Evolutionary conservation across 176 grass and related monocot species (phyloP).

Genomic region (Melocanna baccifera): DNA sequence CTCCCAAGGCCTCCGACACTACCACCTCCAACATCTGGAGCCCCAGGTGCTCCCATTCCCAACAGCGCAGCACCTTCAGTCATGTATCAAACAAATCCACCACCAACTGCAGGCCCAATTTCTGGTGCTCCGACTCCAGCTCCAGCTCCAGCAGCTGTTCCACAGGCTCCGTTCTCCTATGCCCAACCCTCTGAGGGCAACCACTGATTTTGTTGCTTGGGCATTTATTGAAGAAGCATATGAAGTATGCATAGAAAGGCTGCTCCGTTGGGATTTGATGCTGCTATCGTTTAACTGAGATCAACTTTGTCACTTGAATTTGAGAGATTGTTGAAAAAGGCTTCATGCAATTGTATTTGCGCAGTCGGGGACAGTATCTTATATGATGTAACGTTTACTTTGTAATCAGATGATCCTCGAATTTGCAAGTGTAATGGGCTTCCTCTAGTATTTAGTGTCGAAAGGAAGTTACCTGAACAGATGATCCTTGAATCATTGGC

Average conservation of each 20-base stretch:
- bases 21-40: slow-evolving; percentile 52
- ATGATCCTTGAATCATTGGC: too few species aligned
- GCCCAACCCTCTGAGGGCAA: slow-evolving; percentile 42
- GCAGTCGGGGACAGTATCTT: neutral
- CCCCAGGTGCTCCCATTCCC: slow-evolving; percentile 27
- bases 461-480: too few species aligned
- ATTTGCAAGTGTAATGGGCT: too few species aligned
- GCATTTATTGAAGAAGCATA: neutral
- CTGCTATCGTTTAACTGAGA: neutral
- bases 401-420: neutral
- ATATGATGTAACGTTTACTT: slow-evolving; percentile 28
- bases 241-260: neutral
- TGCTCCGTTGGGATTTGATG: neutral
- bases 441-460: too few species aligned
- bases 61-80: slow-evolving; percentile 36
- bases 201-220: slow-evolving; percentile 30
- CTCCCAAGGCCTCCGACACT: slow-evolving; percentile 63
- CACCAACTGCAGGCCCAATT: slow-evolving; percentile 23
- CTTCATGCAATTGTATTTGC: neutral
- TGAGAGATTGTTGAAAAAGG: slow-evolving; percentile 1
- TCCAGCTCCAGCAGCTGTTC: slow-evolving; percentile 21
- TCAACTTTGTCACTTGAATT: neutral
- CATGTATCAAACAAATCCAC: slow-evolving; percentile 58
- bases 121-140: slow-evolving; percentile 43
- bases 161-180: slow-evolving; percentile 43